A percentile compares a stretch with the other conserved stretches of the same genome.
Conservation (phyloP, 75 land plant genomes). For the Adiantum capillusveneris region DNA sequence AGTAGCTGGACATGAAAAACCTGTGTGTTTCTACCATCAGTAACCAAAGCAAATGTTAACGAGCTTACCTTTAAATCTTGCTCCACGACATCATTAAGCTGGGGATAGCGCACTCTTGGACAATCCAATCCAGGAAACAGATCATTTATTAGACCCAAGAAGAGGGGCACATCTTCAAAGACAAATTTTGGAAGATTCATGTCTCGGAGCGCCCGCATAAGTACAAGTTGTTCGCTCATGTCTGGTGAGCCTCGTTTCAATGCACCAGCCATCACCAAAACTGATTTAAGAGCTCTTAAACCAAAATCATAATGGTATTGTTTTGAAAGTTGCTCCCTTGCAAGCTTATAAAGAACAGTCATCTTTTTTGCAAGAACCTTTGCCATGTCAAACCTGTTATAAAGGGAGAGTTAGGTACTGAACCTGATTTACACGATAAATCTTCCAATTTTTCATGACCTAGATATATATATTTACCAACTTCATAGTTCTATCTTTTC, state of each 20-base stretch:
- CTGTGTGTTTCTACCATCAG: too few species aligned
- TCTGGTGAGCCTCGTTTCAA: slow-evolving; percentile 31
- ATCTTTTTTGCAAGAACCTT: slow-evolving; percentile 30
- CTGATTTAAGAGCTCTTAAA: slow-evolving; percentile 27
- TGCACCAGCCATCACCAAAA: slow-evolving; percentile 36
- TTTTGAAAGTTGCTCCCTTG: slow-evolving; percentile 31
- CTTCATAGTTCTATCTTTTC: too few species aligned
- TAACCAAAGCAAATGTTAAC: neutral
- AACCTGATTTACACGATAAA: too few species aligned
- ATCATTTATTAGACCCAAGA: slow-evolving; percentile 30
- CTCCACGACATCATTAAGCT: slow-evolving; percentile 24
- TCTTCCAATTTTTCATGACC: too few species aligned
- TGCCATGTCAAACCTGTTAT: slow-evolving; percentile 30
- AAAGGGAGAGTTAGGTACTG: too few species aligned
- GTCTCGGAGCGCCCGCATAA: slow-evolving; percentile 33
- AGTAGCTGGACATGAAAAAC: too few species aligned
- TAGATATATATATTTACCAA: too few species aligned
- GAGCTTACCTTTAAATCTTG: slow-evolving; percentile 20
- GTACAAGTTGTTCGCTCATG: slow-evolving; percentile 33
- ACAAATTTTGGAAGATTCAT: slow-evolving; percentile 34
- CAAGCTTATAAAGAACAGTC: slow-evolving; percentile 31
- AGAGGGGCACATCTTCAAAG: slow-evolving; percentile 32
- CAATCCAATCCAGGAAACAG: slow-evolving; percentile 34
- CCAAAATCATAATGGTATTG: slow-evolving; percentile 39
- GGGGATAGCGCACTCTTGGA: slow-evolving; percentile 31